phyloP scores from a whole-genome alignment of 805 yeast genomes.

The Starmerella roubikii region DNA sequence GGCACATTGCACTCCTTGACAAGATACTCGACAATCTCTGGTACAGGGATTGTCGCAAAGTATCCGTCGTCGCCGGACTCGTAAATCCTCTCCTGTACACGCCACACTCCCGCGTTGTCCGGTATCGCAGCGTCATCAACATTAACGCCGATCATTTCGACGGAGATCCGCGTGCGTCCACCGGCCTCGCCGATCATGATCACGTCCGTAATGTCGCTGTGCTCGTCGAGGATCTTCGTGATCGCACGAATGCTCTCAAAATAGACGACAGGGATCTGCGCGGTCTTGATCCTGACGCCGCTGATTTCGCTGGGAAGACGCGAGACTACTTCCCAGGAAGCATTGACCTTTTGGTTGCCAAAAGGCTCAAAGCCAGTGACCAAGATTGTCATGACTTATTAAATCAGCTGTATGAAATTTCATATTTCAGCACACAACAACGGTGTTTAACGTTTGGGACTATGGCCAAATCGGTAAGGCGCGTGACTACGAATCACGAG shows the following conservation, averaged over 20 bases:
- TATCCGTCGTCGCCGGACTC: slow-evolving; percentile 11
- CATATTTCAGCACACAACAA: too few relatives aligned
- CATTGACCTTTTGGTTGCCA: slow-evolving; percentile 13
- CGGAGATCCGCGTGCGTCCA: slow-evolving; percentile 7
- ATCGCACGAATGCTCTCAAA: slow-evolving; percentile 8
- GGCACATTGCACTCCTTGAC: slow-evolving; percentile 3
- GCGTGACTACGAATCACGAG: slow-evolving; percentile 22
- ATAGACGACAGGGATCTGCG: slow-evolving; percentile 12
- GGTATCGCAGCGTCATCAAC: slow-evolving; percentile 11
- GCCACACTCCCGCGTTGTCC: slow-evolving; percentile 12
- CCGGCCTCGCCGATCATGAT: slow-evolving; percentile 17
- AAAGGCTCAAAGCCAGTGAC: slow-evolving; percentile 17
- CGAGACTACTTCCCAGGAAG: slow-evolving; percentile 15
- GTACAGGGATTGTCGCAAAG: slow-evolving; percentile 13
- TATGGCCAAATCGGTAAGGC: slow-evolving; percentile 22
- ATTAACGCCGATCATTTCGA: slow-evolving; percentile 17
- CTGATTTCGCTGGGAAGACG: slow-evolving; percentile 7
- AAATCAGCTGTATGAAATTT: too few relatives aligned
- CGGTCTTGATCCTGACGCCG: slow-evolving; percentile 1
- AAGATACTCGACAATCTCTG: slow-evolving; percentile 4
- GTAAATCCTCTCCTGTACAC: slow-evolving; percentile 1
- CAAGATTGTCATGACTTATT: slow-evolving; percentile 10
- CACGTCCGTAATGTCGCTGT: slow-evolving; percentile 11
- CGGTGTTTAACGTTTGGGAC: slow-evolving; percentile 9
- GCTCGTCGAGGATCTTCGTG: slow-evolving; percentile 2